Conservation (phyloP, 208 protist species). For the Acanthamoeba triangularis region DNA sequence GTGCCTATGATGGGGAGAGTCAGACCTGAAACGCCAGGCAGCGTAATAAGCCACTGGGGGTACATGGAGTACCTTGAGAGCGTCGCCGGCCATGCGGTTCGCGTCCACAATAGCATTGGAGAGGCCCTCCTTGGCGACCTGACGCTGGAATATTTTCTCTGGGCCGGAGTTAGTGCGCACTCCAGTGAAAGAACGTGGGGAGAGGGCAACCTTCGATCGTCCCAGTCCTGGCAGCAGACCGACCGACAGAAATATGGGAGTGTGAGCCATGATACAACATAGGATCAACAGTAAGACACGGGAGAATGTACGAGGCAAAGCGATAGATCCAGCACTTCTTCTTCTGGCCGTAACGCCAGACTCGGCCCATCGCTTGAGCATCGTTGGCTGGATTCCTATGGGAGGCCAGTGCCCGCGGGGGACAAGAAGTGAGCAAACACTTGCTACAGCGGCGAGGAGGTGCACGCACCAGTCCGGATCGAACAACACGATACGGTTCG, state of each 20-base stretch:
- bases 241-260: not conserved
- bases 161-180: not conserved
- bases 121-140: slow-evolving; percentile 98
- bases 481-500: slow-evolving; percentile 98
- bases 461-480: slow-evolving; percentile 96
- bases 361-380: slow-evolving; percentile 86
- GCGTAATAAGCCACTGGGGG: not conserved
- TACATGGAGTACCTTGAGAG: slow-evolving; percentile 14
- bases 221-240: slow-evolving; percentile 87
- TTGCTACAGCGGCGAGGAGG: not conserved
- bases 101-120: slow-evolving; percentile 86
- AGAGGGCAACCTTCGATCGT: slow-evolving; percentile 91
- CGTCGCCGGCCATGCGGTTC: slow-evolving; percentile 47
- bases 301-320: slow-evolving; percentile 43
- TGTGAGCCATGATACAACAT: not conserved
- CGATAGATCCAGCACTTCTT: slow-evolving; percentile 89
- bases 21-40: not conserved
- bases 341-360: slow-evolving; percentile 99
- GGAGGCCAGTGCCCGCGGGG: not conserved
- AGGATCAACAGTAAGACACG: not conserved
- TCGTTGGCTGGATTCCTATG: slow-evolving; percentile 90
- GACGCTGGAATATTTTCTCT: slow-evolving; percentile 99
- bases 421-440: not conserved
- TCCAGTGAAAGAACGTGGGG: not conserved
- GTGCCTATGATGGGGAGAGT: slow-evolving; percentile 84